phyloP scores from a whole-genome alignment of 176 grass and related monocot species.

The Phyllostachys edulis region DNA sequence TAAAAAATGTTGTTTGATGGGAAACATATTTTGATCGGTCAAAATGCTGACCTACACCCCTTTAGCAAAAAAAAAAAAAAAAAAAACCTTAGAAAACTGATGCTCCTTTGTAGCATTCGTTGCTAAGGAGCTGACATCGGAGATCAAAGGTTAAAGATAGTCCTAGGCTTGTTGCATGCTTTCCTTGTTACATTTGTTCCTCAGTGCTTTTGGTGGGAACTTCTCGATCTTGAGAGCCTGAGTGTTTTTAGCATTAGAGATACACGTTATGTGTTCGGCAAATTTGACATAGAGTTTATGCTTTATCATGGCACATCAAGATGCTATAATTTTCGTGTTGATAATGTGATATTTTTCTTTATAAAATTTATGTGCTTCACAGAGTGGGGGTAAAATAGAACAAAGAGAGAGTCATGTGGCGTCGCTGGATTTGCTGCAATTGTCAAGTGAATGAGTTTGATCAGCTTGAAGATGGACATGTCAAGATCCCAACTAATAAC shows the following conservation, averaged over 20 bases:
- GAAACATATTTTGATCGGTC: too few species aligned
- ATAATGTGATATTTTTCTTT: slow-evolving; percentile 1
- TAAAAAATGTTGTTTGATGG: too few species aligned
- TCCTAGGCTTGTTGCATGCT: too few species aligned
- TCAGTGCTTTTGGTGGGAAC: too few species aligned
- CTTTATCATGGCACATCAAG: not conserved
- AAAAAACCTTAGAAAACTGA: too few species aligned
- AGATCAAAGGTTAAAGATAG: too few species aligned
- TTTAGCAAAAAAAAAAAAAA: too few species aligned
- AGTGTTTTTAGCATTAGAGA: not conserved
- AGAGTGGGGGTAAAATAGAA: slow-evolving; percentile 15
- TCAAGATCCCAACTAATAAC: slow-evolving; percentile 43
- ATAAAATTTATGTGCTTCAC: slow-evolving; percentile 26
- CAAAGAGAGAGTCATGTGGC: slow-evolving; percentile 41
- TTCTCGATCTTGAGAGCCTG: too few species aligned
- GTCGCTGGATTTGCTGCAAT: slow-evolving; percentile 74
- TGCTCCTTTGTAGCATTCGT: too few species aligned
- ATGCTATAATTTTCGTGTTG: not conserved
- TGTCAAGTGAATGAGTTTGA: slow-evolving; percentile 48
- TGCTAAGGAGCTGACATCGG: too few species aligned
- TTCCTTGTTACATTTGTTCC: too few species aligned
- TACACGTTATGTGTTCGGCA: not conserved
- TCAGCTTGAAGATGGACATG: slow-evolving; percentile 41
- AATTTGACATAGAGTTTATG: not conserved
- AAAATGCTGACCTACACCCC: too few species aligned